Conservation (phyloP, 129 eudicot species). For the Mikania micrantha region DNA sequence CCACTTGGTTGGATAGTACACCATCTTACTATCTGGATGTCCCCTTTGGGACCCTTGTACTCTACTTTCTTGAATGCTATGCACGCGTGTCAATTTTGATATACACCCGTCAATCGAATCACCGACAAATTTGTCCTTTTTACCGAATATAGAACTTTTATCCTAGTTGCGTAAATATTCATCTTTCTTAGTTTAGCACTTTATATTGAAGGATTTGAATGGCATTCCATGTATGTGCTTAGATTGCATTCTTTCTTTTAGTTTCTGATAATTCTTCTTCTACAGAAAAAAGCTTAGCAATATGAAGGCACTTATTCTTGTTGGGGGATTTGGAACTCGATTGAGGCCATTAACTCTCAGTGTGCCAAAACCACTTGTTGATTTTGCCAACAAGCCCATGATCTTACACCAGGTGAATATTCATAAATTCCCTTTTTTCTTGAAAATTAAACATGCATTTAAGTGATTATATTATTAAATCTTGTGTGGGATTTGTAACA, state of each 20-base stretch:
- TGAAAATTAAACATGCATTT: background rate
- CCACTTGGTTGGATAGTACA: too few relatives aligned
- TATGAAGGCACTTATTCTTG: slow-evolving; percentile 98
- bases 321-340: slow-evolving; percentile 96
- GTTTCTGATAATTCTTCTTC: background rate
- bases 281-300: slow-evolving; percentile 14
- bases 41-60: too few relatives aligned
- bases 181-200: slow-evolving; percentile 33
- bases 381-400: slow-evolving; percentile 90
- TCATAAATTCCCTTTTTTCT: background rate
- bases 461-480: background rate
- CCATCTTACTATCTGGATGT: too few relatives aligned
- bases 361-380: slow-evolving; percentile 81
- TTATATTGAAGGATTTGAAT: slow-evolving; percentile 23
- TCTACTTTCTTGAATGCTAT: slow-evolving; percentile 19
- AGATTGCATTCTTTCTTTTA: slow-evolving; percentile 9
- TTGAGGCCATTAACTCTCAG: slow-evolving; percentile 88
- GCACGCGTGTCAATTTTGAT: slow-evolving; percentile 31
- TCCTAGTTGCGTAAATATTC: slow-evolving; percentile 27
- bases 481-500: slow-evolving; percentile 25
- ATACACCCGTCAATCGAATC: slow-evolving; percentile 20
- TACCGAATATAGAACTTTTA: slow-evolving; percentile 18
- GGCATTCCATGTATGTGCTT: background rate
- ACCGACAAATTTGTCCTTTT: slow-evolving; percentile 24
- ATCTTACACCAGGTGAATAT: slow-evolving; percentile 80